Conservation (phyloP, 306 rosid genomes). For the Oxytropis ochrocephala region DNA sequence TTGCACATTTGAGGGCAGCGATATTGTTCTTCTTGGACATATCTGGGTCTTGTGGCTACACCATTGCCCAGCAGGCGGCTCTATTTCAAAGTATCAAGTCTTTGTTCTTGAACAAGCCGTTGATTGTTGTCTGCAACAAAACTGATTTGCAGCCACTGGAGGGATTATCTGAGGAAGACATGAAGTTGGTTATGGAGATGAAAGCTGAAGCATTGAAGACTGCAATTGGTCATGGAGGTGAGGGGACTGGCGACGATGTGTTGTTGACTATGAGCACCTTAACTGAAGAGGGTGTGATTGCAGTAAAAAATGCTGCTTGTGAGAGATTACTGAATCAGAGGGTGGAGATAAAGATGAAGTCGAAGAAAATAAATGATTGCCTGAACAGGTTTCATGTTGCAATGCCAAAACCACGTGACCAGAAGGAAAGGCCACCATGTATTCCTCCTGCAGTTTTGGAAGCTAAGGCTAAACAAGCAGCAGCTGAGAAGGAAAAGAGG, state of each 20-base stretch:
- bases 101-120: slow-evolving; percentile 49
- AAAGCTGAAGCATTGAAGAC: slow-evolving; percentile 81
- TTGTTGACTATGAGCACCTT: slow-evolving; percentile 81
- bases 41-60: slow-evolving; percentile 89
- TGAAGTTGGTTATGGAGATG: slow-evolving; percentile 69
- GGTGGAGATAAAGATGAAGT: slow-evolving; percentile 81
- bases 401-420: slow-evolving; percentile 68
- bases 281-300: slow-evolving; percentile 76
- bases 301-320: slow-evolving; percentile 88
- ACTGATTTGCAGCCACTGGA: slow-evolving; percentile 82
- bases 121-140: slow-evolving; percentile 55
- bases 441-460: slow-evolving; percentile 72
- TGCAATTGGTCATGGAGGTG: slow-evolving; percentile 70
- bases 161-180: slow-evolving; percentile 72
- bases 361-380: slow-evolving; percentile 69
- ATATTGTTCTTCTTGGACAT: slow-evolving; percentile 82
- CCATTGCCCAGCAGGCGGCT: slow-evolving; percentile 80
- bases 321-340: slow-evolving; percentile 73
- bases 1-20: slow-evolving; percentile 87
- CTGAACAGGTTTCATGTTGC: slow-evolving; percentile 82
- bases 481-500: slow-evolving; percentile 50
- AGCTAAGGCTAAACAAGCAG: slow-evolving; percentile 58
- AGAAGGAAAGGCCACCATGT: slow-evolving; percentile 71
- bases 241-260: slow-evolving; percentile 51
- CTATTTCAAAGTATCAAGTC: slow-evolving; percentile 72